Base-by-base conservation (phyloP, 345 rosid species). In the Ceriops tagal region DNA sequence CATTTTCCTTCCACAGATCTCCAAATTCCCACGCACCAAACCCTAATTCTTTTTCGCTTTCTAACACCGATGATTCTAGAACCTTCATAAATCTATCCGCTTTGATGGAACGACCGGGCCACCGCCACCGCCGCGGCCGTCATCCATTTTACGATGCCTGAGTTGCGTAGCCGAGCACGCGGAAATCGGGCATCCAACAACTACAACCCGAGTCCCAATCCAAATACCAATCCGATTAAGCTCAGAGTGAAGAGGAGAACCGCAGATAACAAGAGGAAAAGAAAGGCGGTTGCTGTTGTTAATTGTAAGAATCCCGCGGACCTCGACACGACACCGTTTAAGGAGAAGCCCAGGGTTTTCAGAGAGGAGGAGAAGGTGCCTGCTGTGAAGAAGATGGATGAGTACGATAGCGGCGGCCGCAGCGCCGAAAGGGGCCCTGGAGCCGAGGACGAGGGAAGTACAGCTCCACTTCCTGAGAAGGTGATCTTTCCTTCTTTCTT, bases 401-500 rank as follows among this genome's bases (percentile, higher is more conserved):
- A 82, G 57, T 76, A 65, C 70, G 90, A 85, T 64, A 91, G 96
- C 64, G 93, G 93, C 7, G 92, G 88, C 37, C 80, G 84, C 39
- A 89, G 92, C 70, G 86, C 83, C 63, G 87, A 81, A 34, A 87
- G 80, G 73, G 86, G 65, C 39, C 74, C 79, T 3, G 89, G 84
- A 19, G 88, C 92, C 32, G 97, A 88, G 31, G 97, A 93, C 51
- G 98, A 91, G 75, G 98, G 90, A 71, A 89, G 82, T 77, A 58
- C 93, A 34, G 91, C 92, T 78, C 98, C 97, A 2, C 80, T 91
- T 71, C 98, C 98, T 8, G 98, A 86, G 61, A 91, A 87, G 96
- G 97, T 91, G 27, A 31, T 22, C 26, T 27, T n/a, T 34, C 77
- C 6, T 21, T 22, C 39, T 6, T 8, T n/a, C n/a, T 8, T n/a